These are phyloP conservation scores for Pseudogymnoascus sp. DNA, from an alignment of 2,329 filamentous ascomycete species.

Conservation along the genomic window DNA sequence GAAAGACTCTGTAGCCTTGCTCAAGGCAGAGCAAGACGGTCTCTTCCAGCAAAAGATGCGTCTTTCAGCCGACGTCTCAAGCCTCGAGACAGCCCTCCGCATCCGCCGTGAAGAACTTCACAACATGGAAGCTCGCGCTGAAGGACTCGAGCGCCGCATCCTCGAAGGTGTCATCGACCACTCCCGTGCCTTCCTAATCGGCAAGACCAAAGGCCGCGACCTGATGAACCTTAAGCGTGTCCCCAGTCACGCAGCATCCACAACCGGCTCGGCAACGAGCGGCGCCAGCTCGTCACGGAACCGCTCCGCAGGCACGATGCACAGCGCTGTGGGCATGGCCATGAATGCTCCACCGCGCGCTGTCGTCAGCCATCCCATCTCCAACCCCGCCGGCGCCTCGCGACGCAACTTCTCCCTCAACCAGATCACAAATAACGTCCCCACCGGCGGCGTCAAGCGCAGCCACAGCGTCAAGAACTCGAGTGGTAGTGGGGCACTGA, in stretches of 20 bases:
- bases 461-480: constrained; percentile 71
- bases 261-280: constrained; percentile 31
- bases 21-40: constrained; percentile 60
- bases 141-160: constrained; percentile 83
- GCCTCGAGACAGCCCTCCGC: constrained; percentile 80
- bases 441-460: constrained; percentile 57
- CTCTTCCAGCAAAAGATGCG: constrained; percentile 71
- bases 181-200: constrained; percentile 80
- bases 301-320: constrained; percentile 18
- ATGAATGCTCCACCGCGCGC: constrained; percentile 37
- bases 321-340: constrained; percentile 46
- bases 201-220: constrained; percentile 46
- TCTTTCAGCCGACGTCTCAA: constrained; percentile 78
- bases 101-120: constrained; percentile 87
- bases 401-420: constrained; percentile 84
- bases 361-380: constrained; percentile 21
- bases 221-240: constrained; percentile 47
- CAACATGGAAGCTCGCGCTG: constrained; percentile 82
- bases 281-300: constrained; percentile 35
- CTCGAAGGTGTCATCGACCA: constrained; percentile 95
- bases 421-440: constrained; percentile 73
- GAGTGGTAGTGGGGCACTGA: constrained; percentile 39
- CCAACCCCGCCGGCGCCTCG: constrained; percentile 47
- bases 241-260: constrained; percentile 37
- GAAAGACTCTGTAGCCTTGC: constrained; percentile 44